Evolutionary conservation across 1,284 basidiomycete genomes (phyloP).

Genomic region (Tilletia walkeri): DNA sequence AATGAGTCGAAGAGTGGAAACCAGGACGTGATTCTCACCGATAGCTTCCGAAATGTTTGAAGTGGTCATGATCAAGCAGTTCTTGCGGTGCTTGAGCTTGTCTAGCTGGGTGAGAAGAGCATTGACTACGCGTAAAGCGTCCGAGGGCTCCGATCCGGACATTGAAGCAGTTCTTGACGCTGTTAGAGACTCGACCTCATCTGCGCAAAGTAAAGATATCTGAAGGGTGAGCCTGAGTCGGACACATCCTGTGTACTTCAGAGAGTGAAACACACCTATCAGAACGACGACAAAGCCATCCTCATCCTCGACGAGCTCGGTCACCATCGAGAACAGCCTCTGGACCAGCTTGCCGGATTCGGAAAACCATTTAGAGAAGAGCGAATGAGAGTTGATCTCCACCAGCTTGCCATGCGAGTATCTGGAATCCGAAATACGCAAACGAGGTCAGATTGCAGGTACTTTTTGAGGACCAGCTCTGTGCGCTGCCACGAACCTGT

Average conservation of each 20-base stretch:
- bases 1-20: too few species aligned
- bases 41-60: conserved; percentile 93
- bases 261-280: conserved; percentile 62
- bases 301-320: conserved; percentile 81
- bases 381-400: conserved; percentile 73
- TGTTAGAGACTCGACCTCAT: conserved; percentile 95
- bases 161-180: conserved; percentile 90
- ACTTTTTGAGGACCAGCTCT: background rate
- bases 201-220: conserved; percentile 13
- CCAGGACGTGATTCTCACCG: conserved; percentile 60
- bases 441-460: background rate
- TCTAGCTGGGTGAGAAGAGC: conserved; percentile 95
- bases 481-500: conserved; percentile 62
- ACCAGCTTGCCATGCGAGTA: conserved; percentile 82
- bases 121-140: conserved; percentile 94
- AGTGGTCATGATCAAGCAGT: conserved; percentile 93
- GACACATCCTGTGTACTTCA: background rate
- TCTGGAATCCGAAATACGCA: conserved; percentile 57
- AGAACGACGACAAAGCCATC: conserved; percentile 88
- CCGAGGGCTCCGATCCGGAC: conserved; percentile 88
- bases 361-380: conserved; percentile 67
- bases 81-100: conserved; percentile 86
- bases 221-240: background rate
- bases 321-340: conserved; percentile 82
- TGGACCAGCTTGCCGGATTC: conserved; percentile 98